Conservation (phyloP, 305 asterid genomes). For the Rubia peregrina region DNA sequence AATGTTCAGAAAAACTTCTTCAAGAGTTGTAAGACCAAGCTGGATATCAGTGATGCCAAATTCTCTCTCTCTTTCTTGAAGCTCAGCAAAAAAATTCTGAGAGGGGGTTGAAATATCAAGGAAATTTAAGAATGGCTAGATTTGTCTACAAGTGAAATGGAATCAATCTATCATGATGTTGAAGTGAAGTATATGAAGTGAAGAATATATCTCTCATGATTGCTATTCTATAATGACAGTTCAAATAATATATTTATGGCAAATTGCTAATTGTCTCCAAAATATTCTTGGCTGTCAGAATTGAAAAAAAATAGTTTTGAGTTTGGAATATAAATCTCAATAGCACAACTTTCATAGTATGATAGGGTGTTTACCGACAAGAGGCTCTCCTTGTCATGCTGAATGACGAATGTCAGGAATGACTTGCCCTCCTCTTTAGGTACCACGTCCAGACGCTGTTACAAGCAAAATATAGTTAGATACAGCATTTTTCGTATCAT, state of each 20-base stretch:
- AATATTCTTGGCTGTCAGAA: background rate
- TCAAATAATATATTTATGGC: background rate
- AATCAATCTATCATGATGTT: background rate
- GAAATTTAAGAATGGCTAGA: background rate
- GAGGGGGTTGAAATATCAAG: background rate
- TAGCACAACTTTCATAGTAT: background rate
- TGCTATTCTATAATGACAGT: background rate
- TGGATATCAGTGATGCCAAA: slow-evolving; percentile 68
- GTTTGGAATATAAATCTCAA: background rate
- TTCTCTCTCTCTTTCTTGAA: slow-evolving; percentile 57
- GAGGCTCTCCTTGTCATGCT: slow-evolving; percentile 75
- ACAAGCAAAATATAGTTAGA: slow-evolving; percentile 13
- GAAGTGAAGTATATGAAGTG: too few relatives aligned
- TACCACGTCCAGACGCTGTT: slow-evolving; percentile 56
- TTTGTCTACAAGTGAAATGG: background rate
- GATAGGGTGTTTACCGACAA: slow-evolving; percentile 43
- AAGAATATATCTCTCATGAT: background rate
- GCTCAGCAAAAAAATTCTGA: slow-evolving; percentile 68
- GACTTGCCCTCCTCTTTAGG: slow-evolving; percentile 78
- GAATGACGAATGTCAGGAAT: slow-evolving; percentile 74
- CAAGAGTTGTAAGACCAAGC: slow-evolving; percentile 81
- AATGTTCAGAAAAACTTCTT: slow-evolving; percentile 80
- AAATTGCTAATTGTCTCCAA: background rate
- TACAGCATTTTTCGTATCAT: background rate
- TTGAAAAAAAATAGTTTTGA: background rate